These are phyloP conservation scores for Clohesyomyces aquaticus DNA, from an alignment of 495 filamentous ascomycete species.

Conservation along the genomic window DNA sequence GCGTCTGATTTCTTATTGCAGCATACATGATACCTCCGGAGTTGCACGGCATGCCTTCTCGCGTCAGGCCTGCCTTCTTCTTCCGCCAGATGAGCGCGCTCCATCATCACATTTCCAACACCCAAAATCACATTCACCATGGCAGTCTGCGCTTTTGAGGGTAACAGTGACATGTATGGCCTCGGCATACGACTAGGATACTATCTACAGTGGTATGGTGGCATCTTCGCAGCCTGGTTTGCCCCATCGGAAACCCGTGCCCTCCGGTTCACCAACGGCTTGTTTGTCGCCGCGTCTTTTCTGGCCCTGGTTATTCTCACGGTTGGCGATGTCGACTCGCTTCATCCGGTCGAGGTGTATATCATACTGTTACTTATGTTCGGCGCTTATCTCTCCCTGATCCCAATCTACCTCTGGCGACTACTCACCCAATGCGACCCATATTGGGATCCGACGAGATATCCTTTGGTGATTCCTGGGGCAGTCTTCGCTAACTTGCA, in stretches of 20 bases:
- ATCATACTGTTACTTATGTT: slow-evolving; percentile 48
- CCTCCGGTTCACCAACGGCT: slow-evolving; percentile 29
- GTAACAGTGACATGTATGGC: slow-evolving; percentile 39
- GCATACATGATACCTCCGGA: background rate
- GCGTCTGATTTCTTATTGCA: background rate
- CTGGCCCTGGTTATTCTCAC: slow-evolving; percentile 36
- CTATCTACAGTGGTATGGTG: slow-evolving; percentile 39
- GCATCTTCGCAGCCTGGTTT: slow-evolving; percentile 39
- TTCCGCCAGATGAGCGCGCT: background rate
- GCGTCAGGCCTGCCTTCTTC: background rate
- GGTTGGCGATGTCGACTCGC: slow-evolving; percentile 12
- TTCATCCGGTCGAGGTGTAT: slow-evolving; percentile 41
- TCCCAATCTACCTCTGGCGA: slow-evolving; percentile 47
- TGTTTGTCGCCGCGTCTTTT: slow-evolving; percentile 37
- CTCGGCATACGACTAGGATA: slow-evolving; percentile 38
- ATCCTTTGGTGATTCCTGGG: slow-evolving; percentile 16
- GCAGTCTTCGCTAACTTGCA: slow-evolving; percentile 27
- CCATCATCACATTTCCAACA: background rate
- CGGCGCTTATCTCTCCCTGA: slow-evolving; percentile 42
- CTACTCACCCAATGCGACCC: slow-evolving; percentile 43
- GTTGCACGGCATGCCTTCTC: background rate
- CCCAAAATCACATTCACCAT: slow-evolving; percentile 6
- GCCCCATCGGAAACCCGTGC: slow-evolving; percentile 27
- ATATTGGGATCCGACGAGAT: slow-evolving; percentile 39
- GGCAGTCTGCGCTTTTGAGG: slow-evolving; percentile 29